phyloP scores from a whole-genome alignment of 192 early-diverging fungal species.

The Coemansia sp. region DNA sequence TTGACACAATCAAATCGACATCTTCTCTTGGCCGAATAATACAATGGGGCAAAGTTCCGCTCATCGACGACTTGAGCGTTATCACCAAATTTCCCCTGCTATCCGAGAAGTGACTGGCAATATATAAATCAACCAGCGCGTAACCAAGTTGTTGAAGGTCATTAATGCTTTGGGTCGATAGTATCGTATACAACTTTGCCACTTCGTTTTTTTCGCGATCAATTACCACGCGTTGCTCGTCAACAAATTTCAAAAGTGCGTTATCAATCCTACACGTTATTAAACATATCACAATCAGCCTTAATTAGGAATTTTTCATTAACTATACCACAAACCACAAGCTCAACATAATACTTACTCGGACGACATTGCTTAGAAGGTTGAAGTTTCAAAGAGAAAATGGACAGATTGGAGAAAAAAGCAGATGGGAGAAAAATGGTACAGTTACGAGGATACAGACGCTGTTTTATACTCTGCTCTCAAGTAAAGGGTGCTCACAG shows the following conservation, averaged over 20 bases:
- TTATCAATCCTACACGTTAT: neutral
- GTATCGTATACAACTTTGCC: no score
- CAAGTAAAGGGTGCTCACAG: no score
- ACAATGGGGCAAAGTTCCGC: constrained; percentile 58
- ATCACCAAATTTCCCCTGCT: constrained; percentile 59
- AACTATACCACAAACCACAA: no score
- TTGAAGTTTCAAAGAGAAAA: neutral
- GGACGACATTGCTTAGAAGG: neutral
- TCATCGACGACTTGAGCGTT: constrained; percentile 61
- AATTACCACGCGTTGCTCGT: no score
- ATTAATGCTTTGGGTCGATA: neutral
- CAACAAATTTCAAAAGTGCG: neutral
- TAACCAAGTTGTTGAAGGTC: constrained; percentile 43
- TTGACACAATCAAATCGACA: constrained; percentile 48
- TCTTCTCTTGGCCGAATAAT: constrained; percentile 67
- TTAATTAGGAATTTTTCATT: no score
- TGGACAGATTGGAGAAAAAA: neutral
- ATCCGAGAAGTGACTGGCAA: constrained; percentile 62
- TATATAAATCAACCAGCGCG: constrained; percentile 60
- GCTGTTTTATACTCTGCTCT: no score
- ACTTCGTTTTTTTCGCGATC: no score
- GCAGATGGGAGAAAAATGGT: neutral
- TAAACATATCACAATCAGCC: neutral
- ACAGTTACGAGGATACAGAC: no score
- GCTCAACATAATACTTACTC: neutral